These are phyloP conservation scores for Globisporangium emineosum DNA, from an alignment of 352 stramenopile genomes.

Conservation along the genomic window DNA sequence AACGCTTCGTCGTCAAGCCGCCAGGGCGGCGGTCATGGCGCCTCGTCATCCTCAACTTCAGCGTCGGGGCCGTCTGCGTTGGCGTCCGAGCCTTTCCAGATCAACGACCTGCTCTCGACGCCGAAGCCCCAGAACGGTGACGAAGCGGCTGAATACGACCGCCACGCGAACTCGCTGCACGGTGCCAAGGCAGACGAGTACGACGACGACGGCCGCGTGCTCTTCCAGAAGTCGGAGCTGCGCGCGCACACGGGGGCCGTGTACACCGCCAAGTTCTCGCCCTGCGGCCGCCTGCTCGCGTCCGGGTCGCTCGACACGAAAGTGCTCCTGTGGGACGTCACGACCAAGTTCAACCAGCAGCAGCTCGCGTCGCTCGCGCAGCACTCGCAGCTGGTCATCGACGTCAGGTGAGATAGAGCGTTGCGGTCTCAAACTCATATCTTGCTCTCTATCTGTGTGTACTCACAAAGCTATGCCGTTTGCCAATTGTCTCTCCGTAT, in stretches of 20 bases:
- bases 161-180: slow-evolving; percentile 29
- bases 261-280: slow-evolving; percentile 87
- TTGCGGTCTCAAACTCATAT: not conserved
- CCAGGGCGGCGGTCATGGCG: slow-evolving; percentile 7
- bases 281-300: slow-evolving; percentile 73
- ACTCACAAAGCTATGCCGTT: not conserved
- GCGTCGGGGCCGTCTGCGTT: slow-evolving; percentile 21
- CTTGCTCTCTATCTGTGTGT: not conserved
- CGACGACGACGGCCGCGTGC: slow-evolving; percentile 60
- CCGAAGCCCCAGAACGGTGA: slow-evolving; percentile 30
- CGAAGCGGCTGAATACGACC: slow-evolving; percentile 35
- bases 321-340: slow-evolving; percentile 85
- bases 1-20: slow-evolving; percentile 23
- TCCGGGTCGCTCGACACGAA: slow-evolving; percentile 81
- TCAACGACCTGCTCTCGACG: slow-evolving; percentile 60
- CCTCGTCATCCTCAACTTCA: slow-evolving; percentile 7
- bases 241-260: slow-evolving; percentile 72
- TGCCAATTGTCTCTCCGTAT: not conserved
- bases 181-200: slow-evolving; percentile 56
- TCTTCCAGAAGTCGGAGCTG: slow-evolving; percentile 82
- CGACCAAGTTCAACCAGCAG: slow-evolving; percentile 87
- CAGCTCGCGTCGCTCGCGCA: slow-evolving; percentile 73
- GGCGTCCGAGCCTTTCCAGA: slow-evolving; percentile 59
- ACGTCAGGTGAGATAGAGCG: slow-evolving; percentile 42
- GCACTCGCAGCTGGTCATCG: slow-evolving; percentile 82